Evolutionary conservation across 106 monocot genomes (phyloP).

Genomic region (Platanthera guangdongensis): DNA sequence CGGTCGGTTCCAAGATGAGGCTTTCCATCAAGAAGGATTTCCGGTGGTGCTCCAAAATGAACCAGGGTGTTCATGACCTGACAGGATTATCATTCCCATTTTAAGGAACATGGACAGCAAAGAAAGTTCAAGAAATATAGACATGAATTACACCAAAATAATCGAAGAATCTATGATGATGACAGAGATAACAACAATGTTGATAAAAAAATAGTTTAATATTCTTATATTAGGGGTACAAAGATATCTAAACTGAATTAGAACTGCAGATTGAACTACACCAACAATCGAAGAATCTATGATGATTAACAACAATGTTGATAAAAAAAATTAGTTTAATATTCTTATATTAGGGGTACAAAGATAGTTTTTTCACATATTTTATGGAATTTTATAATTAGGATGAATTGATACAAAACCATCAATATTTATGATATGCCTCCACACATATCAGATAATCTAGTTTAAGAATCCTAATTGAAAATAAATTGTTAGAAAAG

Average conservation of each 20-base stretch:
- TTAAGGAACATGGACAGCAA: not conserved
- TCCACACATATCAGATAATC: too few relatives aligned
- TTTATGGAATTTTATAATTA: not conserved
- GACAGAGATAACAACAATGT: not conserved
- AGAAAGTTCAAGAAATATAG: not conserved
- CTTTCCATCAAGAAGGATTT: slow-evolving; percentile 86
- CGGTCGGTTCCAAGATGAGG: slow-evolving; percentile 94
- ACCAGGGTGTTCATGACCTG: slow-evolving; percentile 94
- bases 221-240: not conserved
- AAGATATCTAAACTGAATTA: too few relatives aligned
- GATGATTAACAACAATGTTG: not conserved
- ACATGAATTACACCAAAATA: not conserved
- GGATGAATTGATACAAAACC: not conserved
- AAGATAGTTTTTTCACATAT: not conserved
- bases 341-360: not conserved
- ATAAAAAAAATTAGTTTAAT: not conserved
- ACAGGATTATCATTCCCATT: not conserved
- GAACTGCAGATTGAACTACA: not conserved
- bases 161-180: not conserved
- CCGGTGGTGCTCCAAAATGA: slow-evolving; percentile 85
- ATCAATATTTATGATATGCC: not conserved
- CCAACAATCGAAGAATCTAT: not conserved
- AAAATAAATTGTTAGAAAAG: too few relatives aligned
- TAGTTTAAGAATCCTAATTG: too few relatives aligned
- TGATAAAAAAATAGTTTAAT: not conserved